Conservation (phyloP, 495 filamentous ascomycete genomes). For the Aspergillus asperescens region DNA sequence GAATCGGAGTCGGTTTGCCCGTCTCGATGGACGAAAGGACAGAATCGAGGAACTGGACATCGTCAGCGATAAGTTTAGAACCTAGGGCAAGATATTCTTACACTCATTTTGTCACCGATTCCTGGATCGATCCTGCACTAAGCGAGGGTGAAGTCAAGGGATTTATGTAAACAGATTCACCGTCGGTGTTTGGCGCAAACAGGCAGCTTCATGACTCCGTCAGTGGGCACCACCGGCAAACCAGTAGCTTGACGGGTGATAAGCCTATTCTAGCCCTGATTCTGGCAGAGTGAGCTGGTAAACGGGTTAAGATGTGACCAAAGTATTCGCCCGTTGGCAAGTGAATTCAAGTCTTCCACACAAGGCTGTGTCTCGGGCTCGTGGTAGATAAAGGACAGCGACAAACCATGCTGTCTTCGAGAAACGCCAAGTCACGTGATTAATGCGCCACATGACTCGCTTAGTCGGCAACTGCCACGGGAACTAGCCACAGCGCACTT, state of each 20-base stretch:
- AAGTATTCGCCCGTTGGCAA: neutral
- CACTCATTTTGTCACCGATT: constrained; percentile 40
- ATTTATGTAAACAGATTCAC: constrained; percentile 30
- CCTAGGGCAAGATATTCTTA: constrained; percentile 23
- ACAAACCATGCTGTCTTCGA: constrained; percentile 25
- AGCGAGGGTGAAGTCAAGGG: constrained; percentile 5
- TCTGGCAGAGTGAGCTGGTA: neutral
- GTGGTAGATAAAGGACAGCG: neutral
- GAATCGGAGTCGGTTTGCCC: constrained; percentile 34
- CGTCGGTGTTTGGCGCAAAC: constrained; percentile 43
- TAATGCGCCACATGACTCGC: constrained; percentile 37
- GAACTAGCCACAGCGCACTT: constrained; percentile 38
- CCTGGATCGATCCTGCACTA: neutral
- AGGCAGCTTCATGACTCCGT: constrained; percentile 47
- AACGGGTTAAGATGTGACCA: constrained; percentile 10
- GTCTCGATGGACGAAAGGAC: constrained; percentile 51
- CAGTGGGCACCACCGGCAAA: constrained; percentile 23
- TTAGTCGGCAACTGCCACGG: constrained; percentile 38
- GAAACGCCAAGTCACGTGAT: constrained; percentile 24
- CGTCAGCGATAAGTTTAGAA: constrained; percentile 20
- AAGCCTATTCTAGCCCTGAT: constrained; percentile 12
- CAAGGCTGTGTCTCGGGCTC: neutral
- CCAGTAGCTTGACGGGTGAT: constrained; percentile 20
- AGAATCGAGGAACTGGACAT: constrained; percentile 51
- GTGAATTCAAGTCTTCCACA: neutral